A percentile compares a stretch with the other conserved stretches of the same genome.
Evolutionary conservation across 1,139 yeast genomes (phyloP).

Genomic region (Hansenula lynferdii): DNA sequence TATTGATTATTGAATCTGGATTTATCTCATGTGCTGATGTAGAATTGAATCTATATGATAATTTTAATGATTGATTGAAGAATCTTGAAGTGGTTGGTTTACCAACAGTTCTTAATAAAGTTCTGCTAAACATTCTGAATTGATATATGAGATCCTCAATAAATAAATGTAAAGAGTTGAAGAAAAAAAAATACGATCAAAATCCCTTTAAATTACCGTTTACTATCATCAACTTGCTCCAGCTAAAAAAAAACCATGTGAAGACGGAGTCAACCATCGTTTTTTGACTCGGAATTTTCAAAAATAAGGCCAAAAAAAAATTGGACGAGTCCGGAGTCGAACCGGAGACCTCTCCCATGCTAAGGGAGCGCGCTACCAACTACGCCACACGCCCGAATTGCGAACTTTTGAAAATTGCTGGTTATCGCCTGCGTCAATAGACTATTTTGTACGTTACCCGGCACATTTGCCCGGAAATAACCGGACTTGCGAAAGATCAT

Average conservation of each 20-base stretch:
- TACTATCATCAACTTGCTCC: no score
- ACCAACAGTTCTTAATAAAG: background rate
- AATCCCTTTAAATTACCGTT: no score
- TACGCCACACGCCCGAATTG: constrained; percentile 83
- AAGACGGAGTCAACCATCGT: background rate
- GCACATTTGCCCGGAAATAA: no score
- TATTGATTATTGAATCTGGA: background rate
- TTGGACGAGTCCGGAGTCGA: constrained; percentile 86
- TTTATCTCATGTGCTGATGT: background rate
- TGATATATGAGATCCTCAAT: no score
- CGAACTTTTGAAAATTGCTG: no score
- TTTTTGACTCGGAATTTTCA: background rate
- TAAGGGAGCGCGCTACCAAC: constrained; percentile 92
- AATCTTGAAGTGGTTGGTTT: background rate
- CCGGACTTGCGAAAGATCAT: no score
- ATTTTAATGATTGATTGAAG: background rate
- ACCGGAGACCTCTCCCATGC: constrained; percentile 91
- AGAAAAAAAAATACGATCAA: no score
- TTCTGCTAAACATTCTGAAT: background rate
- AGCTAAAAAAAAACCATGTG: no score
- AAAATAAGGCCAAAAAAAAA: background rate
- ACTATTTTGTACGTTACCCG: no score
- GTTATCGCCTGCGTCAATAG: no score
- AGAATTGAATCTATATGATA: constrained; percentile 1
- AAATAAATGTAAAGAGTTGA: background rate